phyloP scores from a whole-genome alignment of 2,329 filamentous ascomycete species.

The Colletotrichum lentis region DNA sequence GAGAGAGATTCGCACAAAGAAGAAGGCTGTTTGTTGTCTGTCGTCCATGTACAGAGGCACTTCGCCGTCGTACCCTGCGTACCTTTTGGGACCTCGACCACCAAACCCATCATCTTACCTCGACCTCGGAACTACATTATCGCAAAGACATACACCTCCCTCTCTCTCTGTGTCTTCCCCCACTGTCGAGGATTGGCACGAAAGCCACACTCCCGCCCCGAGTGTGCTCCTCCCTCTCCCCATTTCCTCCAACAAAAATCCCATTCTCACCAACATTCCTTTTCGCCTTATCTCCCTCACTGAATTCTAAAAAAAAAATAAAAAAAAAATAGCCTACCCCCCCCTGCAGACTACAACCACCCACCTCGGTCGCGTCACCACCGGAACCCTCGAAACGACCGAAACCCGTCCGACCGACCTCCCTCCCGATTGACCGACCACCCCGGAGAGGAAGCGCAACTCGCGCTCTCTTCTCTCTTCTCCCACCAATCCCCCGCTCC shows the following conservation, averaged over 20 bases:
- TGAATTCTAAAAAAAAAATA: neutral
- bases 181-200: constrained; percentile 27
- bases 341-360: neutral
- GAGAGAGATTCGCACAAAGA: neutral
- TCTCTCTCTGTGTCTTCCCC: neutral
- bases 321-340: neutral
- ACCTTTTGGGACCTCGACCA: constrained; percentile 6
- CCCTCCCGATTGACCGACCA: constrained; percentile 12
- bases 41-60: constrained; percentile 5
- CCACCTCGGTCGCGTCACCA: constrained; percentile 22
- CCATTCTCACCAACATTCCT: constrained; percentile 18
- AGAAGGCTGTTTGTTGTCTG: neutral
- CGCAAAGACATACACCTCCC: neutral
- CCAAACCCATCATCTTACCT: constrained; percentile 5
- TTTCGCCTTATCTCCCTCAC: constrained; percentile 1
- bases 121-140: constrained; percentile 30
- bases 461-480: constrained; percentile 8
- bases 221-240: neutral
- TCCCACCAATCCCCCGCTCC: neutral
- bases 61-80: neutral
- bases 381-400: neutral
- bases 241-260: constrained; percentile 18
- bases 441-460: constrained; percentile 11
- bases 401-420: neutral
- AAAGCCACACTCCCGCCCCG: constrained; percentile 28